Conservation (phyloP, 345 rosid species). For the Populus alba region DNA sequence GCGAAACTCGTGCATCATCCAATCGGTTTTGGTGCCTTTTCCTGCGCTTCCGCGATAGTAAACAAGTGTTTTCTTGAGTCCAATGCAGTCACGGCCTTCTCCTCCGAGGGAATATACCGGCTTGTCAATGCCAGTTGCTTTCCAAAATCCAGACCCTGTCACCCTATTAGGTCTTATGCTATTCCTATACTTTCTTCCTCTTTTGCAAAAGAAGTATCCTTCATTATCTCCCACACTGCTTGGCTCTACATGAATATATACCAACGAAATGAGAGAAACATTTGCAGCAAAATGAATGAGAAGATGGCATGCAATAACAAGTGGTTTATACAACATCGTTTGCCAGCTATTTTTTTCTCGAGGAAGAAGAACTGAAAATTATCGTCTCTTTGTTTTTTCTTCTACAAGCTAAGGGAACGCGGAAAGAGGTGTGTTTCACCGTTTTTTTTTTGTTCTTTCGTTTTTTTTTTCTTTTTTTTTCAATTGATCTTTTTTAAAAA, state of each 20-base stretch:
- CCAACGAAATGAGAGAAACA: neutral
- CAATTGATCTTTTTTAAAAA: neutral
- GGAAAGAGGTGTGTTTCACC: too few species aligned
- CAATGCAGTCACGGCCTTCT: slow-evolving; percentile 37
- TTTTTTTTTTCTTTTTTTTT: too few species aligned
- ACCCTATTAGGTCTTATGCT: slow-evolving; percentile 93
- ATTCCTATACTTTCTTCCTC: slow-evolving; percentile 89
- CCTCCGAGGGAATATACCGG: slow-evolving; percentile 45
- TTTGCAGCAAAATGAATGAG: neutral
- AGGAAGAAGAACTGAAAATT: too few species aligned
- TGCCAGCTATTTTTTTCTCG: neutral
- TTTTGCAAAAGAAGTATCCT: slow-evolving; percentile 78
- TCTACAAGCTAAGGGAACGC: too few species aligned
- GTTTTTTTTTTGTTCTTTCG: too few species aligned
- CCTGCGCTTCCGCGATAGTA: slow-evolving; percentile 88
- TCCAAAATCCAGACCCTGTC: slow-evolving; percentile 95
- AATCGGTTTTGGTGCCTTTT: slow-evolving; percentile 91
- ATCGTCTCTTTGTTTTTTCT: too few species aligned
- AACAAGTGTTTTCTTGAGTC: slow-evolving; percentile 87
- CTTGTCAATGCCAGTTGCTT: slow-evolving; percentile 94
- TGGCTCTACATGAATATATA: slow-evolving; percentile 27
- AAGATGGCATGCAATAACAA: neutral
- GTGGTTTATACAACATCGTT: neutral
- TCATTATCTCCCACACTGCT: slow-evolving; percentile 52
- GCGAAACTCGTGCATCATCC: slow-evolving; percentile 99